phyloP scores from a whole-genome alignment of 2,329 filamentous ascomycete species.

The Tolypocladium ovalisporum region DNA sequence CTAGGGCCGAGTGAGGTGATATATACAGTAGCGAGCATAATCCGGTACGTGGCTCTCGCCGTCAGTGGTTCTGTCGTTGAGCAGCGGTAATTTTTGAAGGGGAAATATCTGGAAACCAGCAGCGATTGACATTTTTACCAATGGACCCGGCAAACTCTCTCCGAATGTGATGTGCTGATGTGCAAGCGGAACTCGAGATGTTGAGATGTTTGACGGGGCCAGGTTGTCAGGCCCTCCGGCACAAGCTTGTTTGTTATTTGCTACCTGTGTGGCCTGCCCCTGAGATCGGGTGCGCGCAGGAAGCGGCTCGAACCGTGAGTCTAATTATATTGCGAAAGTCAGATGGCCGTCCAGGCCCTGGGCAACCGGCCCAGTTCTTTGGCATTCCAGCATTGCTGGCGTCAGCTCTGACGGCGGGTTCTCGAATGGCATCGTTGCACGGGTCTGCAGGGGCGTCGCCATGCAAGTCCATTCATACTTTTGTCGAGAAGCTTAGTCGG shows the following conservation, averaged over 20 bases:
- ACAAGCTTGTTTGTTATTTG: too few relatives aligned
- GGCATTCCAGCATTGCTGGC: not conserved
- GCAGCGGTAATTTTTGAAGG: conserved; percentile 13
- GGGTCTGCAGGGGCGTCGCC: not conserved
- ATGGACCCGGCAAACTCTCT: not conserved
- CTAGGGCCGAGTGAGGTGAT: conserved; percentile 10
- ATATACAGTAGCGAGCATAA: conserved; percentile 23
- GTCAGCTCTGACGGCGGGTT: not conserved
- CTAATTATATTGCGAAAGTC: too few relatives aligned
- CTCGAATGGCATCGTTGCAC: not conserved
- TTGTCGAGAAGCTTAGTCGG: too few relatives aligned
- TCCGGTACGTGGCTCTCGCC: conserved; percentile 17
- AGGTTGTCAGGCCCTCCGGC: not conserved
- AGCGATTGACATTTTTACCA: conserved; percentile 6
- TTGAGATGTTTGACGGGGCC: not conserved
- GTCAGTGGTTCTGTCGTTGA: conserved; percentile 15
- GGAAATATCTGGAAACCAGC: conserved; percentile 17
- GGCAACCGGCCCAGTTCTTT: not conserved
- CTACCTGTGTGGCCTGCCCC: not conserved
- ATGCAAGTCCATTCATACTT: not conserved
- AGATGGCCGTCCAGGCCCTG: not conserved
- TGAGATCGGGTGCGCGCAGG: not conserved
- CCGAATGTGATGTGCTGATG: not conserved
- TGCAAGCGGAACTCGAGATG: not conserved
- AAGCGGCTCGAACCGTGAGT: not conserved